phyloP scores from a whole-genome alignment of 2,329 filamentous ascomycete species.

The Gnomoniopsis smithogilvyi region DNA sequence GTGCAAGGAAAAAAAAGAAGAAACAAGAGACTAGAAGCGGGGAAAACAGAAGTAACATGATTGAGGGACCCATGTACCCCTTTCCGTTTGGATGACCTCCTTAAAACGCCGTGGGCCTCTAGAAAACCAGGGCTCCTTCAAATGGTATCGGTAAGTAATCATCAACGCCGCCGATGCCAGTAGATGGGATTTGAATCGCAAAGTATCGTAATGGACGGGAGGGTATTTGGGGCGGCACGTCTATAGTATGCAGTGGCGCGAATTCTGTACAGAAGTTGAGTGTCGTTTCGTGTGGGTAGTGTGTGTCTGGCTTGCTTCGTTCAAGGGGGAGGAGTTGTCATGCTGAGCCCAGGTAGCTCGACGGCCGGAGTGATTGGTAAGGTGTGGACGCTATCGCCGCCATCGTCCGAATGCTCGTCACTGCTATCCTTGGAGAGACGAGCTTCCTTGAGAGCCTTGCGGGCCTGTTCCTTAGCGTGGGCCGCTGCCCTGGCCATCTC shows the following conservation, averaged over 20 bases:
- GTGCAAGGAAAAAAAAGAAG: background rate
- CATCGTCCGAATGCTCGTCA: constrained; percentile 40
- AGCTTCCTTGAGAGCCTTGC: constrained; percentile 46
- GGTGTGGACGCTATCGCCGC: constrained; percentile 39
- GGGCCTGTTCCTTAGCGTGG: constrained; percentile 37
- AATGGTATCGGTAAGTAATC: constrained; percentile 3
- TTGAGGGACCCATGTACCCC: background rate
- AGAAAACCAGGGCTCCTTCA: constrained; percentile 3
- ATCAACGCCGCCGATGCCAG: constrained; percentile 24
- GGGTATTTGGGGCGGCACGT: constrained; percentile 10
- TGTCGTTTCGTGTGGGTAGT: background rate
- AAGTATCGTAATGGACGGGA: background rate
- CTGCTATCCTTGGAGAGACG: constrained; percentile 41
- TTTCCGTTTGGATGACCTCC: background rate
- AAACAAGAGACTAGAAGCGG: constrained; percentile 5
- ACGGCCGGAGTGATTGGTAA: constrained; percentile 27
- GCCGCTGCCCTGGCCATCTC: constrained; percentile 61
- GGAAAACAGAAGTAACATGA: constrained; percentile 1
- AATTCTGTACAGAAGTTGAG: constrained; percentile 17
- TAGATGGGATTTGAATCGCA: constrained; percentile 14
- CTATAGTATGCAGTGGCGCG: constrained; percentile 12
- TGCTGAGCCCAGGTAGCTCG: constrained; percentile 14
- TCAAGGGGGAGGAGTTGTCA: background rate
- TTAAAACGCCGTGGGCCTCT: constrained; percentile 15
- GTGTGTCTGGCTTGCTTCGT: background rate